Evolutionary conservation across 2,329 filamentous ascomycete genomes (phyloP), one percentile per base, ranked within the genome.

Genomic region (Leptodontidium sp.): DNA sequence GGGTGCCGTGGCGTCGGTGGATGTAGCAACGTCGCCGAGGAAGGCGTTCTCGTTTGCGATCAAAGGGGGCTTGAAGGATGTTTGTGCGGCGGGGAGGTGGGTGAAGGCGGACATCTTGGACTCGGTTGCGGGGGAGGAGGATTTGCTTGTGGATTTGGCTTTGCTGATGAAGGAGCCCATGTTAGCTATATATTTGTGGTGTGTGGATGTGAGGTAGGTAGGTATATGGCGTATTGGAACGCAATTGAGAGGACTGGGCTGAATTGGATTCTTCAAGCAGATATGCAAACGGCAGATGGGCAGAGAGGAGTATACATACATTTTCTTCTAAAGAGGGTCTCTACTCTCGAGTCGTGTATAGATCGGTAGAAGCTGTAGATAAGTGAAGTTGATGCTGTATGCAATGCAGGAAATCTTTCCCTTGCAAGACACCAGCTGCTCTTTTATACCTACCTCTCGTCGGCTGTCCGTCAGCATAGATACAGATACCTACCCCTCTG

Each of bases 41-140:
- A 82, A 90, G 21, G 87, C 87, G 74, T 90, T 90, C 68, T 89
- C 85, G 76, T 89, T 88, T 59, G 86, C 87, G 72, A 90, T 88
- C 65, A 89, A 82, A 12, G 87, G 87, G 2, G 85, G 87, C 75
- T 88, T 87, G 80, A 86, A 89, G 50, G 79, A 81, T 8, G 81
- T 83, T 77, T 89, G 87, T 0, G 85, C 86, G 71, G 84, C 81
- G 62, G 81, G 75, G 76, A 83, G 84, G 79, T 89, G 84, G 12
- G 67, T 74, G 73, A 78, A 77, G n/a, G 47, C 47, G 9, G 75
- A 65, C 61, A 73, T 77, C 61, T 63, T 67, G 50, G 66, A 59
- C n/a, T 65, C 29, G 29, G 61, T 15, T 57, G 52, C 55, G 32
- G 66, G 45, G 52, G 70, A 21, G 40, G 68, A 67, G 21, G 57